phyloP scores from a whole-genome alignment of 148 eudicot species.

The Beta vulgaris region DNA sequence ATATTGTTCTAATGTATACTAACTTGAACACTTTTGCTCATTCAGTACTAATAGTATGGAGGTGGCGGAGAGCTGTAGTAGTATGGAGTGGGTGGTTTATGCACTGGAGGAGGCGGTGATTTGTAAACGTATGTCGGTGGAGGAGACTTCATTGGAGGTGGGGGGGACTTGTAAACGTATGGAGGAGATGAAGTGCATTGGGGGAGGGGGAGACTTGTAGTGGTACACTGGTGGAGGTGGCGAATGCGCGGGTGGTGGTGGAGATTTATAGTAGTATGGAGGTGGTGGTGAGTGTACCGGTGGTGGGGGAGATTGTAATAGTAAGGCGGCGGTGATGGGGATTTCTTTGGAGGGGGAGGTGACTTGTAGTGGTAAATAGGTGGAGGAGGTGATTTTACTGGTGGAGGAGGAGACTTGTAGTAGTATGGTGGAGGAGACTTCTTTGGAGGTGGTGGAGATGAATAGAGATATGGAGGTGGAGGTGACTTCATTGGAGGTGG shows the following conservation, averaged over 20 bases:
- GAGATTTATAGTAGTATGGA: not conserved
- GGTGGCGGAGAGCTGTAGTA: conserved; percentile 15
- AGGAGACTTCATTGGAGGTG: not conserved
- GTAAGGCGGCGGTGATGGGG: not conserved
- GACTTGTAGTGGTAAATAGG: conserved; percentile 3
- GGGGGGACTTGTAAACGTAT: not conserved
- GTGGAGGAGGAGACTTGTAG: conserved; percentile 13
- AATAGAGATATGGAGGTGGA: not conserved
- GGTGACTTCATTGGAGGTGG: conserved; percentile 4
- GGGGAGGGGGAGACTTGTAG: conserved; percentile 13
- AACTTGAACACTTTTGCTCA: not conserved
- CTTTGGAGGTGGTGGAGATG: not conserved
- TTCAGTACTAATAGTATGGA: not conserved
- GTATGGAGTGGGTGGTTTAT: not conserved
- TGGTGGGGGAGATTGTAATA: not conserved
- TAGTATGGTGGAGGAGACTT: not conserved
- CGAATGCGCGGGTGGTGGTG: not conserved
- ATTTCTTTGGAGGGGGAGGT: conserved; percentile 3
- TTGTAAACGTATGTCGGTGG: not conserved
- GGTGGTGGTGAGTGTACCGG: not conserved
- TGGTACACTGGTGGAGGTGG: conserved; percentile 4
- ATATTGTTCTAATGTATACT: not conserved
- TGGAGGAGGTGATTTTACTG: not conserved
- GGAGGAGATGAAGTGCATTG: not conserved
- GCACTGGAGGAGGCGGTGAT: not conserved